Base-by-base conservation (phyloP, 1,139 yeast genomes). In the Hansenula sp. region DNA sequence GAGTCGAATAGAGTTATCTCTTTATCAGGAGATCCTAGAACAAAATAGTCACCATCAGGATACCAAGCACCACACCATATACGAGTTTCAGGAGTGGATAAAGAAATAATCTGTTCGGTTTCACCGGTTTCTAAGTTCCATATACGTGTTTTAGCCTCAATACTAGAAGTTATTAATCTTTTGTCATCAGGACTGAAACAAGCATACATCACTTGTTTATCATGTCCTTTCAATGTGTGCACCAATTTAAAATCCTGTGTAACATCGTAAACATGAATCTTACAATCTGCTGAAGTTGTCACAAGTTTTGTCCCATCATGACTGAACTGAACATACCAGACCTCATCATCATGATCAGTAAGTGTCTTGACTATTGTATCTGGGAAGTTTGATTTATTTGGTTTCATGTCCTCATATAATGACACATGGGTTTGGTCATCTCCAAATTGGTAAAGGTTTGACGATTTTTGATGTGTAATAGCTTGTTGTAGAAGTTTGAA, bases 271-370 rank as follows among this genome's bases (percentile, higher is more conserved):
- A 89, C 68, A 25, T 79, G 65, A 29, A 88, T 68, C 22, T 73
- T 69, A 6, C 80, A 75, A 55, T 87, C 95, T 18, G 79, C 73
- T 11, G 94, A 81, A 0, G 92, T 88, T 0, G 92, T 76, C 10
- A 88, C 95, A 38, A 90, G 65, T 47, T 68, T 79, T 44, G 69
- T 71, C 2, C 97, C 97, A 62, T 75, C 73, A 32, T 89, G 87
- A 3, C 94, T 83, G 56, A 87, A 89, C 44, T 77, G 76, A 14
- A 84, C 69, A 55, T 72, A 82, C 97, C 97, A 90, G 6, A 87
- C 94, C 58, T 90, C 96, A 51, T 83, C 80, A 0, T 68, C 63
- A 55, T 86, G 94, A 39, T 70, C 68, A 2, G 64, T 56, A 19
- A 88, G 52, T 0, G 68, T 59, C 37, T 66, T 65, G 3, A 66